Evolutionary conservation across 192 early-diverging fungal genomes (phyloP).

Genomic region (Podila epigama): DNA sequence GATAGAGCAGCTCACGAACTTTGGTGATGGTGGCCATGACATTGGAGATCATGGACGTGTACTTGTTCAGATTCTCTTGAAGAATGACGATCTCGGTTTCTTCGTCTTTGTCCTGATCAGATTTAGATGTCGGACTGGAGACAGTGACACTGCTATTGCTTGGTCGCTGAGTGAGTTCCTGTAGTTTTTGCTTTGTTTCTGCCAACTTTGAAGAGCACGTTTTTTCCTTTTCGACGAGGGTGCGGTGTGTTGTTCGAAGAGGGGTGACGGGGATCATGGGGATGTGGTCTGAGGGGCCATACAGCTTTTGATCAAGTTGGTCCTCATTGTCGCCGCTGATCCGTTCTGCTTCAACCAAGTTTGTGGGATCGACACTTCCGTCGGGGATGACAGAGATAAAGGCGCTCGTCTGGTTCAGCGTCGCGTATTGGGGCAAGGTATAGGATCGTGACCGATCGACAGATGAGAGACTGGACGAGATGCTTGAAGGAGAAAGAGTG

Average conservation of each 20-base stretch:
- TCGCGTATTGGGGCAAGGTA: conserved; percentile 45
- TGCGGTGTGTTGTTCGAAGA: conserved; percentile 55
- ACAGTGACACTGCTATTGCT: too few relatives aligned
- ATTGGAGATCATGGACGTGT: conserved; percentile 50
- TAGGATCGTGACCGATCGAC: conserved; percentile 34
- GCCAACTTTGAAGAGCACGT: conserved; percentile 42
- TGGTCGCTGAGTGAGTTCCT: conserved; percentile 20
- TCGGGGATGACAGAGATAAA: conserved; percentile 55
- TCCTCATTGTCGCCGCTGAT: conserved; percentile 53
- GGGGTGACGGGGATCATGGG: conserved; percentile 67
- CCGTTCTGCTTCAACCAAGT: conserved; percentile 60
- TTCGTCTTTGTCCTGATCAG: conserved; percentile 15
- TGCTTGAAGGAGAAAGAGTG: conserved; percentile 47
- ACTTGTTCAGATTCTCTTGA: conserved; percentile 55
- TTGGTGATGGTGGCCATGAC: conserved; percentile 60
- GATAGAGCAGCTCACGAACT: conserved; percentile 58
- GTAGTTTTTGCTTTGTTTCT: conserved; percentile 36
- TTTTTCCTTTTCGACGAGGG: conserved; percentile 56
- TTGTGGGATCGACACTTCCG: conserved; percentile 61
- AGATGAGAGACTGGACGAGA: conserved; percentile 35
- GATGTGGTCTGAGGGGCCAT: conserved; percentile 54
- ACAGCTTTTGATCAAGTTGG: conserved; percentile 45
- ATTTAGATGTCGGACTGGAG: conserved; percentile 1
- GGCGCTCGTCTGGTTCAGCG: conserved; percentile 22
- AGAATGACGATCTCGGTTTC: conserved; percentile 46